These are phyloP conservation scores for Trametes maxima DNA, from an alignment of 768 basidiomycete genomes.

Conservation along the genomic window DNA sequence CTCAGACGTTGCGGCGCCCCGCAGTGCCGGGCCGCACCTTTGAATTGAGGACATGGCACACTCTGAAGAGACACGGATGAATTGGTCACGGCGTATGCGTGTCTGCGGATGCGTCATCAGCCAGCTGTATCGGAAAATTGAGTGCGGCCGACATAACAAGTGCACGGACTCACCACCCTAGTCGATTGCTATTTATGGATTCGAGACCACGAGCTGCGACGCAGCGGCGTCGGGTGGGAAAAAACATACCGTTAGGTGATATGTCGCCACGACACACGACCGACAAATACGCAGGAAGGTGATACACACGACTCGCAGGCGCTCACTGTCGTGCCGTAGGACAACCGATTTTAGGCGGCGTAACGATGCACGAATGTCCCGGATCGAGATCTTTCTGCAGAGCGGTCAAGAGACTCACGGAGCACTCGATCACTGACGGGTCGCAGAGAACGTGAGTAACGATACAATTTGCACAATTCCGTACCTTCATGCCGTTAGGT, in stretches of 20 bases:
- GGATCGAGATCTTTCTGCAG: no score
- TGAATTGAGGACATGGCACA: not conserved
- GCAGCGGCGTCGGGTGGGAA: not conserved
- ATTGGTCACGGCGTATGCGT: not conserved
- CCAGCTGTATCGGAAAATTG: conserved; percentile 1
- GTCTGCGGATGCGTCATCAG: conserved; percentile 4
- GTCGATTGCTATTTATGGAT: not conserved
- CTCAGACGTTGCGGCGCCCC: conserved; percentile 11
- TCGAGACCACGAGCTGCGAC: not conserved
- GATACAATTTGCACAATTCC: not conserved
- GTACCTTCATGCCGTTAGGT: conserved; percentile 5
- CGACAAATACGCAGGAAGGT: conserved; percentile 13
- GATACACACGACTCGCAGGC: not conserved
- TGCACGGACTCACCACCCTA: not conserved
- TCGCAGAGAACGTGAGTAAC: not conserved
- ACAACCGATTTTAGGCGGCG: not conserved
- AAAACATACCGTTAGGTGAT: not conserved
- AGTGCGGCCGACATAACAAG: not conserved
- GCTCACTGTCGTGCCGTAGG: not conserved
- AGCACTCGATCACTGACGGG: no score
- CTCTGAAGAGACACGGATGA: conserved; percentile 4
- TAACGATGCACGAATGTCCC: no score
- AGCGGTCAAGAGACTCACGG: no score
- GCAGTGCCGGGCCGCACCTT: not conserved
- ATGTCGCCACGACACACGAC: conserved; percentile 14